Conservation (phyloP, 805 yeast genomes). For the Wickerhamiella bombiphila region DNA sequence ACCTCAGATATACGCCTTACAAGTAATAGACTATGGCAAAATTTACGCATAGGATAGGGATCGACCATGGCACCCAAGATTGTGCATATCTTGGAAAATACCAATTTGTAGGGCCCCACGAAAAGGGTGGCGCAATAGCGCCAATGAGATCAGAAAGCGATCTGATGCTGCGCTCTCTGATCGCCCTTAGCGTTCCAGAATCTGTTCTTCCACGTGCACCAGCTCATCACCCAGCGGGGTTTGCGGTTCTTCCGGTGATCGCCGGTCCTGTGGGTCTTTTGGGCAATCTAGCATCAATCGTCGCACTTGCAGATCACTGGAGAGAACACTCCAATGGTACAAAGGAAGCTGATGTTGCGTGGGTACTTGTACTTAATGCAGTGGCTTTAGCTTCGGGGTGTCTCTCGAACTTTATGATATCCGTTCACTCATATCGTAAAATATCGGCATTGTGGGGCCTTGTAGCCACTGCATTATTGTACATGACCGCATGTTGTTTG, state of each 20-base stretch:
- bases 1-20: too few species aligned
- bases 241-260: constrained; percentile 1
- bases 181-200: neutral
- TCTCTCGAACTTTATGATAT: constrained; percentile 50
- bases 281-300: constrained; percentile 14
- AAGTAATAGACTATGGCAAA: too few species aligned
- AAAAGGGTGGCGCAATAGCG: too few species aligned
- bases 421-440: constrained; percentile 54
- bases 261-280: constrained; percentile 15
- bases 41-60: too few species aligned
- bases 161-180: neutral
- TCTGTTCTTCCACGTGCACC: neutral
- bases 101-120: too few species aligned
- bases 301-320: constrained; percentile 15
- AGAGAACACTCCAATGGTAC: constrained; percentile 1
- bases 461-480: constrained; percentile 28
- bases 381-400: constrained; percentile 51
- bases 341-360: constrained; percentile 13
- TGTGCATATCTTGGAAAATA: too few species aligned
- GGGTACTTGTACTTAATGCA: constrained; percentile 43
- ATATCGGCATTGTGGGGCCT: constrained; percentile 33
- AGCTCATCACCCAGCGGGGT: neutral
- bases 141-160: neutral
- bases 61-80: too few species aligned
- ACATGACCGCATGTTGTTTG: constrained; percentile 44